Evolutionary conservation across 352 stramenopile genomes (phyloP), one percentile per base, ranked within the genome.

Genomic region (Pythium dissotocum): DNA sequence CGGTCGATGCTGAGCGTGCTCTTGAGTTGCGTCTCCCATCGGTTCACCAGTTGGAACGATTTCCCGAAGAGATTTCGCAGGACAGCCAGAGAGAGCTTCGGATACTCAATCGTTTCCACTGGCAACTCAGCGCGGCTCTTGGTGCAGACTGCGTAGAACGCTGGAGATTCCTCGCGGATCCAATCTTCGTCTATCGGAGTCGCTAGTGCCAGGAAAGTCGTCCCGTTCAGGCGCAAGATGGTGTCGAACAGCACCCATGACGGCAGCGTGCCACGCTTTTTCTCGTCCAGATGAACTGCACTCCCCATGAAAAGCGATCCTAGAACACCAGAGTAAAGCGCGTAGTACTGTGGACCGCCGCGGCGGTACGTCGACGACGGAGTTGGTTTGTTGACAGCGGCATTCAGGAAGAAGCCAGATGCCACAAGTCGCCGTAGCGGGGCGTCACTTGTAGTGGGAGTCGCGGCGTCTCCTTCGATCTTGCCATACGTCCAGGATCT

Each of bases 181-280:
- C 69, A 75, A 5, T 26, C n/a, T 9, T 75, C 69, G 0, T 75
- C 63, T n/a, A 75, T 65, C 12, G 69, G 69, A 6, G 69, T 75
- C 16, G 32, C 52, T 1, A 67, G 6, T 4, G 51, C 12, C 8
- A 75, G 63, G 13, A 61, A 68, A 1, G 63, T 61, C 42, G 58
- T 65, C 2, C 35, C 58, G 24, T 46, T 67, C 8, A 65, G 49
- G 2, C 63, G 42, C 9, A 75, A 26, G 40, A 68, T 75, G n/a
- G 58, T 69, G 63, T 75, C 69, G 38, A 69, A 75, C 5, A 75
- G 13, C 13, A 75, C 40, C 69, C 63, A 71, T 18, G 21, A 6
- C 3, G 69, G 69, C 2, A 65, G 21, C 6, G 24, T 8, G 9
- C 16, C 28, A 4, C 12, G n/a, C 10, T 54, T 58, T 33, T 69